phyloP scores from a whole-genome alignment of 2,329 filamentous ascomycete genomes.

The Penicillium sclerotigenum region DNA sequence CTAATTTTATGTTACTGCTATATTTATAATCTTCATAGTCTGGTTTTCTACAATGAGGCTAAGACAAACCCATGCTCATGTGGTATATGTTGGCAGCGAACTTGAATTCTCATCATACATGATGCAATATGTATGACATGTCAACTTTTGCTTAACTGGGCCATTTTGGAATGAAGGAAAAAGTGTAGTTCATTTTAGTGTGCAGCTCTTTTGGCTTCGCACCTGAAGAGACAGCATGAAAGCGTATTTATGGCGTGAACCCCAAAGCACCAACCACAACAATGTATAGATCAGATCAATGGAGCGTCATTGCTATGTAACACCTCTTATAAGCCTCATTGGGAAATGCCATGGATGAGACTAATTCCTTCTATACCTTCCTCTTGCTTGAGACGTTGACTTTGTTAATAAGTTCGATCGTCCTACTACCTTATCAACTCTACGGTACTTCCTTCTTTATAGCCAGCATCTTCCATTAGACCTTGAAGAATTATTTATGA shows the following conservation, averaged over 20 bases:
- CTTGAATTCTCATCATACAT: not conserved
- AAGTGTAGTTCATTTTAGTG: not conserved
- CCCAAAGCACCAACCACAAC: not conserved
- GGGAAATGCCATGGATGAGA: not conserved
- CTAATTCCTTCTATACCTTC: not conserved
- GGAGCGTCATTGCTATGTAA: not conserved
- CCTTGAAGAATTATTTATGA: not conserved
- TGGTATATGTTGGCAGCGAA: too few relatives aligned
- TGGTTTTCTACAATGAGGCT: too few relatives aligned
- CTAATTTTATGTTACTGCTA: too few relatives aligned
- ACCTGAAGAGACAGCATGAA: not conserved
- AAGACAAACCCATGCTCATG: too few relatives aligned
- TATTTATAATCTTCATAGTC: too few relatives aligned
- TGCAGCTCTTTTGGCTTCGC: not conserved
- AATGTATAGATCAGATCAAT: not conserved
- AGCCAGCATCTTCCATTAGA: not conserved
- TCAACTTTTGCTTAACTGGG: not conserved
- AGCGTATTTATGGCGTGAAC: not conserved
- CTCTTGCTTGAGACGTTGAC: not conserved
- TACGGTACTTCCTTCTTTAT: not conserved
- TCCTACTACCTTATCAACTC: not conserved
- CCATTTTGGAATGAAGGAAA: not conserved
- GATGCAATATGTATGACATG: not conserved
- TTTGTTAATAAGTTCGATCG: not conserved
- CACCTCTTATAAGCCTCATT: not conserved